A percentile compares a stretch with the other conserved stretches of the same genome.
These are phyloP conservation scores for Penicillium sp. DNA, from an alignment of 2,329 filamentous ascomycete species.

Conservation along the genomic window DNA sequence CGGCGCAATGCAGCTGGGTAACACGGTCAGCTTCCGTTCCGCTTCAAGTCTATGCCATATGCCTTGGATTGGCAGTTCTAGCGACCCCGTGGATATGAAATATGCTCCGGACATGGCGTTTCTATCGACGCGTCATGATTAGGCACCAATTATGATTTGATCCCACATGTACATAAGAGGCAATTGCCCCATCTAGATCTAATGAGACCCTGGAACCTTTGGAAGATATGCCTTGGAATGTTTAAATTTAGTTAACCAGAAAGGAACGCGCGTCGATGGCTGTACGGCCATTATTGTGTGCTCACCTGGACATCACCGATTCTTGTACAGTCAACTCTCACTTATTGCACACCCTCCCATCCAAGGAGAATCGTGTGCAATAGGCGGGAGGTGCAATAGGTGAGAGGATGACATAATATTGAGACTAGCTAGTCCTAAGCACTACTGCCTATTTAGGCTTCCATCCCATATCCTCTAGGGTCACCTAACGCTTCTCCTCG, in stretches of 20 bases:
- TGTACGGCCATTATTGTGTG: too few species aligned
- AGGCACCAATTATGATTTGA: conserved; percentile 7
- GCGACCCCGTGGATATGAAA: neutral
- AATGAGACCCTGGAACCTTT: neutral
- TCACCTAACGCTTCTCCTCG: too few species aligned
- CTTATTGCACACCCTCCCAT: too few species aligned
- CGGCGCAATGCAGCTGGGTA: neutral
- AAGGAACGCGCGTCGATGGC: neutral
- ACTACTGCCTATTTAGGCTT: too few species aligned
- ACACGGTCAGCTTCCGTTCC: neutral
- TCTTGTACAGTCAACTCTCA: too few species aligned
- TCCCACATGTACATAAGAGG: conserved; percentile 15
- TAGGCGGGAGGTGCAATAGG: too few species aligned
- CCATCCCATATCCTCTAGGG: too few species aligned
- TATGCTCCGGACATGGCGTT: neutral
- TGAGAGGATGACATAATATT: too few species aligned
- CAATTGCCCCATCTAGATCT: neutral
- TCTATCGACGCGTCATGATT: conserved; percentile 14
- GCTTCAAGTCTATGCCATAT: neutral
- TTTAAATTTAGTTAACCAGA: neutral
- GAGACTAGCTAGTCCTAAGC: too few species aligned
- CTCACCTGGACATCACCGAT: too few species aligned
- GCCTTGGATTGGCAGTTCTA: neutral
- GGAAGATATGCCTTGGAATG: neutral
- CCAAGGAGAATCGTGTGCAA: too few species aligned